Conservation (phyloP, 2,329 filamentous ascomycete genomes). For the Epicoccum sorghinum region DNA sequence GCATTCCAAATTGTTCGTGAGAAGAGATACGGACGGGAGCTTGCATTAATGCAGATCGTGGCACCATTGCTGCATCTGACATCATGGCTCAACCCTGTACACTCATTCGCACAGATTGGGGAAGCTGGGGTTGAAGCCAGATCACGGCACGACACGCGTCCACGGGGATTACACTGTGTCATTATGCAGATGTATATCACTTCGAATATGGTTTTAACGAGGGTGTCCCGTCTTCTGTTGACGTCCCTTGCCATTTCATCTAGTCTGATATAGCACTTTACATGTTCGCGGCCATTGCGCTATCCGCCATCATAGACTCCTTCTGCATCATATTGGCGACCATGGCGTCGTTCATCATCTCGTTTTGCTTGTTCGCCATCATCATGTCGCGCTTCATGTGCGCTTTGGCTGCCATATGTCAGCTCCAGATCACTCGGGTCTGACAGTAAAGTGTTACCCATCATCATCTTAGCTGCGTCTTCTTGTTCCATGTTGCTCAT, state of each 20-base stretch:
- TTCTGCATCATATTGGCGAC: neutral
- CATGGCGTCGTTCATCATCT: neutral
- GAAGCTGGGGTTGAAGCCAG: conserved; percentile 16
- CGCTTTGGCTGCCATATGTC: neutral
- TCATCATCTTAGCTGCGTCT: conserved; percentile 2
- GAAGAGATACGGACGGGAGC: neutral
- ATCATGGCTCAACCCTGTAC: conserved; percentile 8
- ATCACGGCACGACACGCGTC: neutral
- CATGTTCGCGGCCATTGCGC: neutral
- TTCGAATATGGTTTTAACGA: too few species aligned
- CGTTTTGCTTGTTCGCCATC: neutral
- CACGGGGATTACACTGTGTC: too few species aligned
- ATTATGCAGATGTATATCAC: too few species aligned
- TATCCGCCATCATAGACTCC: neutral
- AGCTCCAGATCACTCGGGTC: neutral
- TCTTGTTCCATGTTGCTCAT: conserved; percentile 1
- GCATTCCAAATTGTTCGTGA: neutral
- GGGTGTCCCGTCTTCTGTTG: too few species aligned
- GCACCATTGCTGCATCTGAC: neutral
- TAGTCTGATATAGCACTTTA: neutral
- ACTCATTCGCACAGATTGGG: neutral
- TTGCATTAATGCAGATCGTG: neutral
- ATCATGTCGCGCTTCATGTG: conserved; percentile 8
- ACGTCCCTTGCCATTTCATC: too few species aligned
- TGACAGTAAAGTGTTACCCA: neutral